phyloP scores from a whole-genome alignment of 192 early-diverging fungal species.

The Phycomyces nitens region DNA sequence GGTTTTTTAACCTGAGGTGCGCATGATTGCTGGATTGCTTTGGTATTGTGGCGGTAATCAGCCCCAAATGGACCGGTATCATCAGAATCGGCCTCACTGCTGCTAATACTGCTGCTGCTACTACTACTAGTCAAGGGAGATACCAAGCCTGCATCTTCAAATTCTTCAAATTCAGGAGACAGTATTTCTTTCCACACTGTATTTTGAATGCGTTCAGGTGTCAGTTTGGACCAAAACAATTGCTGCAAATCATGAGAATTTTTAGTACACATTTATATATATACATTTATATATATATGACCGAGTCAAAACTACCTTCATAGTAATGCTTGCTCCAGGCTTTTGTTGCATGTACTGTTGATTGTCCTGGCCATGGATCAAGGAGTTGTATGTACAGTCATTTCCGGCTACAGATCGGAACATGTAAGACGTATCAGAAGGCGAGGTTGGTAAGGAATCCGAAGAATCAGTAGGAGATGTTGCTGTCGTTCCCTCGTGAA shows the following conservation, averaged over 20 bases:
- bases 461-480: not conserved
- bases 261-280: too few relatives aligned
- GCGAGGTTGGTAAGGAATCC: not conserved
- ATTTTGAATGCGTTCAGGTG: conserved; percentile 38
- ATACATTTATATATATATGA: too few relatives aligned
- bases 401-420: not conserved
- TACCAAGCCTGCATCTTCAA: not conserved
- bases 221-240: conserved; percentile 57
- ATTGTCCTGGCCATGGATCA: conserved; percentile 19
- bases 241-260: too few relatives aligned
- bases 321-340: conserved; percentile 10
- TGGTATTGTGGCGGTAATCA: not conserved
- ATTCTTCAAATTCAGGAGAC: not conserved
- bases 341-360: conserved; percentile 9
- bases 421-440: conserved; percentile 5
- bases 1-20: not conserved
- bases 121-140: not conserved
- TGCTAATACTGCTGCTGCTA: not conserved
- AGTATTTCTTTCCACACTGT: conserved; percentile 54
- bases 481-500: conserved; percentile 20
- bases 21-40: not conserved
- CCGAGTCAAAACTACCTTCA: conserved; percentile 12
- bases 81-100: not conserved
- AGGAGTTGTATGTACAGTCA: not conserved
- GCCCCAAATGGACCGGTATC: not conserved